phyloP scores from a whole-genome alignment of 345 rosid species.

The Eutrema japonicum region DNA sequence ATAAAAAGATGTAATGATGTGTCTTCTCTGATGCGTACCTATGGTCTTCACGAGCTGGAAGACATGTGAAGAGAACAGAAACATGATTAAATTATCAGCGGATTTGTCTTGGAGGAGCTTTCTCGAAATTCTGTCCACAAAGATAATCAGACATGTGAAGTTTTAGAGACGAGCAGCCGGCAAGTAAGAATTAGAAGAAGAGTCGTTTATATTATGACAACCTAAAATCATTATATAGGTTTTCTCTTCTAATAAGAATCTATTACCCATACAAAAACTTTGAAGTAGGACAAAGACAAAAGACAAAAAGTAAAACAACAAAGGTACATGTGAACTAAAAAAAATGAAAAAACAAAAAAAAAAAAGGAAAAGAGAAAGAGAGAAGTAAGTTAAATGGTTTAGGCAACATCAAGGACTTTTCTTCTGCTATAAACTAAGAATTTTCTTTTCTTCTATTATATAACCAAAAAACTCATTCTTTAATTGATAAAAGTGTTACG shows the following conservation, averaged over 20 bases:
- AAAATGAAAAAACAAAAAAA: neutral
- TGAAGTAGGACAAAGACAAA: constrained; percentile 42
- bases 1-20: neutral
- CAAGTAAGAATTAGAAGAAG: constrained; percentile 29
- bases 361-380: neutral
- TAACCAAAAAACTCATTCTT: neutral
- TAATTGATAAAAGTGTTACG: no score
- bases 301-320: constrained; percentile 33
- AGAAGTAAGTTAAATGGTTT: constrained; percentile 27
- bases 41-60: constrained; percentile 36
- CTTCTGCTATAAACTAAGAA: constrained; percentile 45
- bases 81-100: constrained; percentile 34
- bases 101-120: constrained; percentile 28
- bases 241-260: constrained; percentile 36
- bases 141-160: constrained; percentile 38
- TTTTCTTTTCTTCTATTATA: neutral
- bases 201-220: constrained; percentile 14
- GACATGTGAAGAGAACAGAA: constrained; percentile 37
- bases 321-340: constrained; percentile 32
- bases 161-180: constrained; percentile 15
- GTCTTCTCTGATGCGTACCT: constrained; percentile 31
- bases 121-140: constrained; percentile 36
- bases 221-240: constrained; percentile 25
- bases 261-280: constrained; percentile 26
- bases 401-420: constrained; percentile 37